Evolutionary conservation across 495 filamentous ascomycete genomes (phyloP).

Genomic region (Aspergillus incahuasiensis): DNA sequence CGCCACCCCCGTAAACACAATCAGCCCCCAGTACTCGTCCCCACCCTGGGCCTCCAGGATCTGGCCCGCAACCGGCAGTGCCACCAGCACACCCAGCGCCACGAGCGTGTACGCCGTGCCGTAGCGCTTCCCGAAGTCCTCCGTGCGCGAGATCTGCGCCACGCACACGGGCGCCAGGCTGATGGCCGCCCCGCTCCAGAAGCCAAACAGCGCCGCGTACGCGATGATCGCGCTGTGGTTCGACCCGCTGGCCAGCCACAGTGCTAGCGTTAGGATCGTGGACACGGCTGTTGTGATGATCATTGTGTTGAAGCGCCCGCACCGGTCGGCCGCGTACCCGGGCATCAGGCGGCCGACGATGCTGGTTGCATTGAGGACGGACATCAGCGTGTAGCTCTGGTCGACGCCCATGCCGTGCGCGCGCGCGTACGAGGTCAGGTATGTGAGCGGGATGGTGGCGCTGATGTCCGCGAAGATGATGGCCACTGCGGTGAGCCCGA

Average conservation of each 20-base stretch:
- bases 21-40: constrained; percentile 40
- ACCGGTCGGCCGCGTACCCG: background rate
- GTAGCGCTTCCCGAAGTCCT: constrained; percentile 58
- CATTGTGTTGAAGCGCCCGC: background rate
- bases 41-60: constrained; percentile 16
- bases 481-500: background rate
- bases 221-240: constrained; percentile 45
- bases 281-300: background rate
- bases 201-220: constrained; percentile 59
- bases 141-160: constrained; percentile 51
- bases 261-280: constrained; percentile 42
- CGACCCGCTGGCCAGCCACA: constrained; percentile 42
- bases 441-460: background rate
- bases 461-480: background rate
- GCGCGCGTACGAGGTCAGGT: background rate
- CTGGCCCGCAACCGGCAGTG: constrained; percentile 72
- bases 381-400: background rate
- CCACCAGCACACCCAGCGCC: constrained; percentile 44
- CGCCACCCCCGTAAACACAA: constrained; percentile 47
- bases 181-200: constrained; percentile 54
- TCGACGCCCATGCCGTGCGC: background rate
- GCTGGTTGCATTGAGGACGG: background rate
- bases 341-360: background rate
- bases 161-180: constrained; percentile 58
- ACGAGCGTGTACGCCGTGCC: constrained; percentile 57